These are phyloP conservation scores for Selaginella moellendorffii DNA, from an alignment of 75 land plant species.

Conservation along the genomic window DNA sequence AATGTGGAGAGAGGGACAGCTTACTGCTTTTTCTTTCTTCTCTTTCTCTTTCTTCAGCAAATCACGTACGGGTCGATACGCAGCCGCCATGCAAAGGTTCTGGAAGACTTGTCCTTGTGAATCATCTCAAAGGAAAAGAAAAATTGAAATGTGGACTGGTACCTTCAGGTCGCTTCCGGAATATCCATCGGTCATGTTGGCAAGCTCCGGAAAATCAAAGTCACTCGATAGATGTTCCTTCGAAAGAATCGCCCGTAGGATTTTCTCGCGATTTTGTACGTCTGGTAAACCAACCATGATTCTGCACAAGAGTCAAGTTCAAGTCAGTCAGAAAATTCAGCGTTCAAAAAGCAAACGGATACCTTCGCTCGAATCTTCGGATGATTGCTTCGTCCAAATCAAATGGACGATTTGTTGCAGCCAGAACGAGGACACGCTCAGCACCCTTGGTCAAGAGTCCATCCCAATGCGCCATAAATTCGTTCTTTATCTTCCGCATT, in stretches of 20 bases:
- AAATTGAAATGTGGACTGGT: neutral
- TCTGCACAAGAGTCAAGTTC: slow-evolving; percentile 22
- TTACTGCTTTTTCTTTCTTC: slow-evolving; percentile 29
- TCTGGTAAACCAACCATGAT: slow-evolving; percentile 81
- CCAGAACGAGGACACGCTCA: slow-evolving; percentile 72
- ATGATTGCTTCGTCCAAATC: slow-evolving; percentile 91
- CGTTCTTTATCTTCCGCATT: slow-evolving; percentile 86
- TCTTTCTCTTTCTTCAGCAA: too few relatives aligned
- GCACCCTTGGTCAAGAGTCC: slow-evolving; percentile 58
- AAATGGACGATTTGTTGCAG: slow-evolving; percentile 86
- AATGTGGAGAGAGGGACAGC: neutral
- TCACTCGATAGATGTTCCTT: slow-evolving; percentile 53
- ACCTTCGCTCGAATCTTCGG: slow-evolving; percentile 83
- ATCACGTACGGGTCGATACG: slow-evolving; percentile 71
- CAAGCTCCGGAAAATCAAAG: slow-evolving; percentile 54
- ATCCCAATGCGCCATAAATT: slow-evolving; percentile 90
- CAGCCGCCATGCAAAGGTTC: slow-evolving; percentile 71
- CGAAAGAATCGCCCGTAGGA: slow-evolving; percentile 50
- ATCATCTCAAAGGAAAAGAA: neutral
- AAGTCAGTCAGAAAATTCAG: neutral
- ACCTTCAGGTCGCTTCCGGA: slow-evolving; percentile 91
- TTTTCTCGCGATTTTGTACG: slow-evolving; percentile 46
- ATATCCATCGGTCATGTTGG: slow-evolving; percentile 75
- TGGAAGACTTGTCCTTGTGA: slow-evolving; percentile 15
- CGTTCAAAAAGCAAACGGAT: neutral